Conservation (phyloP, 148 eudicot species). For the Chenopodium quinoa region DNA sequence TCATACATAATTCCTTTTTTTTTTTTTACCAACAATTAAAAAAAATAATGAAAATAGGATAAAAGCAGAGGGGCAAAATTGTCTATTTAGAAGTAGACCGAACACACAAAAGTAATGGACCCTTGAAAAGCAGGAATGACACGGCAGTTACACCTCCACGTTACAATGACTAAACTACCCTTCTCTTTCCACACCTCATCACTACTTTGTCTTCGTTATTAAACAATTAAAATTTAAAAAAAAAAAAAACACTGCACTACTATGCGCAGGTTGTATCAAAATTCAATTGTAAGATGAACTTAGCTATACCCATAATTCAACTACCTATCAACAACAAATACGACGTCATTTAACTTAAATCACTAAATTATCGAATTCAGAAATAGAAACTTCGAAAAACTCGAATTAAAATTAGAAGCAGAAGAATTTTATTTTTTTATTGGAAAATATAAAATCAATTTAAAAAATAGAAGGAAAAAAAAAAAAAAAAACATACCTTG, state of each 20-base stretch:
- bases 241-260: background rate
- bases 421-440: background rate
- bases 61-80: slow-evolving; percentile 15
- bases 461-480: background rate
- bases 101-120: slow-evolving; percentile 26
- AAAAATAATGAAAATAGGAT: background rate
- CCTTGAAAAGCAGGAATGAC: slow-evolving; percentile 19
- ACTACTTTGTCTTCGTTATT: background rate
- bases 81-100: slow-evolving; percentile 20
- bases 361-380: background rate
- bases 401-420: background rate
- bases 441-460: background rate
- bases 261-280: too few relatives aligned
- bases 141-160: slow-evolving; percentile 23
- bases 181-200: background rate
- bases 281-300: too few relatives aligned
- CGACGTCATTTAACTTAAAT: background rate
- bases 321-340: background rate
- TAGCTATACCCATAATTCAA: background rate
- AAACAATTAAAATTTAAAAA: background rate
- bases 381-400: too few relatives aligned
- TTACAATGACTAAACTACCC: slow-evolving; percentile 32
- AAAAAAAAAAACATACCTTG: slow-evolving; percentile 2
- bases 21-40: background rate
- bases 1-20: background rate